Base-by-base conservation (phyloP, 2,329 filamentous ascomycete genomes). In the Phaeosphaeriaceae sp. region DNA sequence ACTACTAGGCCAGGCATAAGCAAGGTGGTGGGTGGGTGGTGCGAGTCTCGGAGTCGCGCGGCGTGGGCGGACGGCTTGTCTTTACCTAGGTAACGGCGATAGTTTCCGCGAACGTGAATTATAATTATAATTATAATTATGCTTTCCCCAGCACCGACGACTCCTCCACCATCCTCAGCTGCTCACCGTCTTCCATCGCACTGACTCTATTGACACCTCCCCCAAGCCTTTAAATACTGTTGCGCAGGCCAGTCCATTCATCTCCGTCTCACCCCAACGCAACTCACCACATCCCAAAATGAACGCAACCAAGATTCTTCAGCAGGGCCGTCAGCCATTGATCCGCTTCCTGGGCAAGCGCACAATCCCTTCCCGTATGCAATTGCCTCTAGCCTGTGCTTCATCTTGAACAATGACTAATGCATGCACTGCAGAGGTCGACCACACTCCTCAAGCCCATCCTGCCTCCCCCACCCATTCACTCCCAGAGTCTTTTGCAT, bases 401-500 rank as follows among this genome's bases (percentile, higher is more conserved):
- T 32, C 5, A 28, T 21, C 23, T 8, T 32, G 4, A 28, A 20
- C 23, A 21, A 7, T 3, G 11, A 18, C 43, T 40, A 46, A 50
- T 41, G 26, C 36, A 11, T 28, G 9, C 35, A 9, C 32, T 33
- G 21, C 75, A 91, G 88, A 86, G 63, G 68, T 91, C 68, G 88
- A 92, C 79, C 88, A 91, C 80, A 80, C 85, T 37, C 87, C 88
- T 54, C 82, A 85, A 61, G 83, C 84, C 62, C 89, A 92, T 79
- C 89, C 89, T 32, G 87, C 86, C 52, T 86, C 87, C 21, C 87
- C 88, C 36, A 81, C 80, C 29, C 77, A 84, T 65, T 76, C 79
- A 28, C 86, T 92, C 18, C 89, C 88, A 34, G 74, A 81, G 58
- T 84, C 82, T 52, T 92, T 92, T 79, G 88, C 87, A 72, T 81